Base-by-base conservation (phyloP, 2,329 filamentous ascomycete genomes). In the Sarocladiaceae sp. region DNA sequence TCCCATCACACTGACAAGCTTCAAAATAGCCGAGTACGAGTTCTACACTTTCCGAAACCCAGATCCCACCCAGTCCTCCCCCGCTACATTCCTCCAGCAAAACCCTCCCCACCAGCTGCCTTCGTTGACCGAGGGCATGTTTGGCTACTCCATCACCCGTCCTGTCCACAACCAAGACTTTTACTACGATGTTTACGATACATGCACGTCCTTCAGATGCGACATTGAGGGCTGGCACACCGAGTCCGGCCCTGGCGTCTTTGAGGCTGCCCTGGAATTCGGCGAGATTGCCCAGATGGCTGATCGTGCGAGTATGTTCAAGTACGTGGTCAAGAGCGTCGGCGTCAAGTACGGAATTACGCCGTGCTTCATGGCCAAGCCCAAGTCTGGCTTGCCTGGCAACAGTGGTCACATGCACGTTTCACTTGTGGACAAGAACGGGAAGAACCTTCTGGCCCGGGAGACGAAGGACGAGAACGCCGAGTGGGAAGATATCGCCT, bases 351-450 rank as follows among this genome's bases (percentile, higher is more conserved):
- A 89, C 61, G 88, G 88, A 53, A 95, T 98, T 59, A 95, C 88
- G 0, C 93, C 93, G 0, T 95, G 88, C 65, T 98, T 98, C 72
- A 98, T 98, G 93, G 93, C 93, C 13, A 98, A 98, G 66, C 93
- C 93, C 3, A 82, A 86, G 52, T 79, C 94, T 56, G 89, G 90
- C 0, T 72, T 97, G 0, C 93, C 93, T 0, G 93, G 93, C 37
- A 97, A 97, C 69, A 93, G 85, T 50, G 93, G 93, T 1, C 93
- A 98, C 62, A 91, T 95, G 74, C 93, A 98, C 63, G 74, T 97
- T 49, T 97, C 91, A 1, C 71, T 98, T 9, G 82, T 91, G 15
- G 86, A 91, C 58, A 74, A 77, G 51, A 68, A 78, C n/a, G 86
- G 87, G 47, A 84, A 83, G 60, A 98, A 98, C 58, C 74, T 96